phyloP scores from a whole-genome alignment of 2,329 filamentous ascomycete genomes.

The Aspergillus candidus region DNA sequence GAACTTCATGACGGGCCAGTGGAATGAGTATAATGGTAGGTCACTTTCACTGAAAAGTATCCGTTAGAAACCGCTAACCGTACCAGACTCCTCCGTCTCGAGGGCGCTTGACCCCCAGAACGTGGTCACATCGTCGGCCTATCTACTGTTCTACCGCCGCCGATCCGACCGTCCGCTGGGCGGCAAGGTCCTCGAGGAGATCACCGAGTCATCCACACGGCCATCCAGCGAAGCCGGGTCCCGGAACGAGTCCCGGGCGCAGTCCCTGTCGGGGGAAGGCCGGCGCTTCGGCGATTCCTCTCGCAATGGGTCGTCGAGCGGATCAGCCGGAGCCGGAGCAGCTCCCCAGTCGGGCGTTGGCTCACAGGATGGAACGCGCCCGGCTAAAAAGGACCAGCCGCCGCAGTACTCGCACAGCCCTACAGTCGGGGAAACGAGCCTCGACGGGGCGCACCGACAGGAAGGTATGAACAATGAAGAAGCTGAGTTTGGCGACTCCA shows the following conservation, averaged over 20 bases:
- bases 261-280: constrained; percentile 68
- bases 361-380: constrained; percentile 41
- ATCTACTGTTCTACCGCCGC: constrained; percentile 92
- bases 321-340: constrained; percentile 71
- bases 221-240: constrained; percentile 45
- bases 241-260: constrained; percentile 36
- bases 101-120: constrained; percentile 54
- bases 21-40: constrained; percentile 95
- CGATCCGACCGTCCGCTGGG: constrained; percentile 72
- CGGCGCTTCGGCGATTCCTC: constrained; percentile 81
- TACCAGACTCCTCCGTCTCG: constrained; percentile 66
- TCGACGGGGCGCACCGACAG: constrained; percentile 17
- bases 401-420: constrained; percentile 27
- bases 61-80: constrained; percentile 35
- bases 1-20: constrained; percentile 81
- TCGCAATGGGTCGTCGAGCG: constrained; percentile 87
- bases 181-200: constrained; percentile 65
- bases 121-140: constrained; percentile 71
- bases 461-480: constrained; percentile 33
- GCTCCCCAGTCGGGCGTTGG: constrained; percentile 61
- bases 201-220: constrained; percentile 59
- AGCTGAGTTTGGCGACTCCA: constrained; percentile 20
- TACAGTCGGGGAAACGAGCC: constrained; percentile 18
- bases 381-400: constrained; percentile 24
- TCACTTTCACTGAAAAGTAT: constrained; percentile 7